Percentiles rank a stretch among this genome's conserved stretches.
Conservation (phyloP, 106 monocot genomes). For the Ottelia alismoides region DNA sequence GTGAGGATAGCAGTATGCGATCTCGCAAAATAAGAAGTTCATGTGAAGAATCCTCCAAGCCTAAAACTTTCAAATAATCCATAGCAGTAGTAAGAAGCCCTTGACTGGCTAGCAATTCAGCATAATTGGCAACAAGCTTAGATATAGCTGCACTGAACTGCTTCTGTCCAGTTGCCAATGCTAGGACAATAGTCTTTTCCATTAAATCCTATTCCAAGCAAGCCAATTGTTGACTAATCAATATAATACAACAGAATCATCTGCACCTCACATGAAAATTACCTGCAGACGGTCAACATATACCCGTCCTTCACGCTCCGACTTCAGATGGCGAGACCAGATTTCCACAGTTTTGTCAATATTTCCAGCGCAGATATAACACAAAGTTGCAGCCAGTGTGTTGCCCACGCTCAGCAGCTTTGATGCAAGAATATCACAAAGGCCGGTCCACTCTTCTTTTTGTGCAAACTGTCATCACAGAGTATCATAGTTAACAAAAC, state of each 20-base stretch:
- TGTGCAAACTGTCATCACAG: constrained; percentile 81
- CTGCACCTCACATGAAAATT: too few species aligned
- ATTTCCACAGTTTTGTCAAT: constrained; percentile 95
- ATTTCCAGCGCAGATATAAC: constrained; percentile 96
- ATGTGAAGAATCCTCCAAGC: constrained; percentile 51
- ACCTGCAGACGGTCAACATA: constrained; percentile 98
- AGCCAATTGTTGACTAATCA: too few species aligned
- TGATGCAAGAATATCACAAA: constrained; percentile 89
- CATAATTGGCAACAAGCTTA: constrained; percentile 91
- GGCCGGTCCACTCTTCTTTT: constrained; percentile 81
- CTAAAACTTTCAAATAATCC: constrained; percentile 84
- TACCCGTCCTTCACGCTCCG: constrained; percentile 40
- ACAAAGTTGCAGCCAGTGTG: constrained; percentile 85
- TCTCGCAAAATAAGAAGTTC: constrained; percentile 76
- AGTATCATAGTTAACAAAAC: too few species aligned
- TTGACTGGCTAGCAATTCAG: constrained; percentile 87
- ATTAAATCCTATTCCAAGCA: constrained; percentile 99
- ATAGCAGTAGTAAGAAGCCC: constrained; percentile 92
- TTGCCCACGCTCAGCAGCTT: constrained; percentile 59
- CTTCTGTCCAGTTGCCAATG: constrained; percentile 80
- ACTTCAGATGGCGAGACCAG: constrained; percentile 65
- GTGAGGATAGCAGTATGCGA: constrained; percentile 51
- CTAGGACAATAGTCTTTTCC: constrained; percentile 85
- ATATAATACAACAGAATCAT: too few species aligned
- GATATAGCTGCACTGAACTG: constrained; percentile 64